phyloP scores from a whole-genome alignment of 192 early-diverging fungal genomes.

The Linnemannia schmuckeri region DNA sequence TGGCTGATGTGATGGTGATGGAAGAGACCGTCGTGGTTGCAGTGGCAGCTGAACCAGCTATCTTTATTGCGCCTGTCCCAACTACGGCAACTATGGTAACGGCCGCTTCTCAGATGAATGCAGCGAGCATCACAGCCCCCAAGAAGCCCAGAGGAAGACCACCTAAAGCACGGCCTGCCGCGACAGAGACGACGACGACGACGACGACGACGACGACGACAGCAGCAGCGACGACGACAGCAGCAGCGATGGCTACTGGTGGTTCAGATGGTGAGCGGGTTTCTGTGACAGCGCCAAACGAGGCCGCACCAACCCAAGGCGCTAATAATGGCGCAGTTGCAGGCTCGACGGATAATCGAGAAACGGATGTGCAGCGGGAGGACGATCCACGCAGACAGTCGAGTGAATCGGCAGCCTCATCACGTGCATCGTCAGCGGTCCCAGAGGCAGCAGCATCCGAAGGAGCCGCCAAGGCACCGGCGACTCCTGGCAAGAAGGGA shows the following conservation, averaged over 20 bases:
- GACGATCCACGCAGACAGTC: not conserved
- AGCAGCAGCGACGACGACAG: no score
- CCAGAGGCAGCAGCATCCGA: not conserved
- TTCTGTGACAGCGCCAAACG: not conserved
- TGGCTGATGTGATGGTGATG: not conserved
- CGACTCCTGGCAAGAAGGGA: not conserved
- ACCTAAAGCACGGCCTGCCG: not conserved
- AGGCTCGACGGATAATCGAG: not conserved
- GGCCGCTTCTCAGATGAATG: not conserved
- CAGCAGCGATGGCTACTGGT: not conserved
- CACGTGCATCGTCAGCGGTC: not conserved
- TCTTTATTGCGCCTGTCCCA: not conserved
- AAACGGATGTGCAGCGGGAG: not conserved
- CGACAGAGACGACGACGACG: not conserved
- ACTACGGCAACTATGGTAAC: not conserved
- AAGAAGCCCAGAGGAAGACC: slow-evolving; percentile 4
- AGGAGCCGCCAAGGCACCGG: not conserved
- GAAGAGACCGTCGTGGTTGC: not conserved
- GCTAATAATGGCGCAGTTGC: not conserved
- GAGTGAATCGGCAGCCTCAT: not conserved
- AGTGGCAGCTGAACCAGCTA: not conserved
- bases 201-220: not conserved
- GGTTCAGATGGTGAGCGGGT: not conserved
- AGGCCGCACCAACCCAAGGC: not conserved
- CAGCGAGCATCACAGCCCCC: not conserved